Evolutionary conservation across 2,329 filamentous ascomycete genomes (phyloP).

Genomic region (Lizonia empirigonia): DNA sequence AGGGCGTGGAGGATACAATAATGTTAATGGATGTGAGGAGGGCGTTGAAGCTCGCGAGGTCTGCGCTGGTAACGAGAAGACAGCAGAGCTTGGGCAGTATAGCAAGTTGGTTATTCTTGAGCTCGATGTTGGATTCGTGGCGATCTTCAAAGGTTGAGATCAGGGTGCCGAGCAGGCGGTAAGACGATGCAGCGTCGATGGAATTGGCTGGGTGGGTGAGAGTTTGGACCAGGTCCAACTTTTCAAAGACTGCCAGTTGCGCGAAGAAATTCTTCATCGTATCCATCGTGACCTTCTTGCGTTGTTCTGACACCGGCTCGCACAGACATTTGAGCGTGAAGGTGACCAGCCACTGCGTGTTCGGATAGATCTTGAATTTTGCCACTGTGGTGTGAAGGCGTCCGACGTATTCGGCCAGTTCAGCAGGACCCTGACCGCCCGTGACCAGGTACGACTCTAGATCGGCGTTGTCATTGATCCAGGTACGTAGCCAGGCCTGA

Average conservation of each 20-base stretch:
- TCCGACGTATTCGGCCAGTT: conserved; percentile 26
- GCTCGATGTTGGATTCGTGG: conserved; percentile 24
- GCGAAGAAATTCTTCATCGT: conserved; percentile 25
- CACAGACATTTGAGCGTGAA: conserved; percentile 31
- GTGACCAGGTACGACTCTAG: conserved; percentile 26
- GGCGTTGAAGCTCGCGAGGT: conserved; percentile 58
- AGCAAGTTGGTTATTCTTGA: conserved; percentile 35
- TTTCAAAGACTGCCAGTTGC: conserved; percentile 24
- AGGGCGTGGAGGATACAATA: conserved; percentile 40
- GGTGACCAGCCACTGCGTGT: conserved; percentile 27
- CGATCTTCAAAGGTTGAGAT: conserved; percentile 39
- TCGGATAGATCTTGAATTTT: conserved; percentile 33
- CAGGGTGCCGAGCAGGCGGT: conserved; percentile 33
- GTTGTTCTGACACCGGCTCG: conserved; percentile 18
- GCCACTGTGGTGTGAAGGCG: conserved; percentile 29
- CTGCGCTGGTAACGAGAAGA: conserved; percentile 54
- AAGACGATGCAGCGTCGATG: conserved; percentile 21
- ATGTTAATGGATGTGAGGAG: conserved; percentile 59
- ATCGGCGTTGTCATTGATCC: conserved; percentile 29
- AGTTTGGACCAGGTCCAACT: conserved; percentile 25
- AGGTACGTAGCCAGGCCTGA: conserved; percentile 26
- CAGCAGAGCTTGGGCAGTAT: conserved; percentile 35
- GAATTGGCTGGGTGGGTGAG: conserved; percentile 20
- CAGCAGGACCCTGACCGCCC: conserved; percentile 9
- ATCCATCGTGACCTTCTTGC: conserved; percentile 15